Evolutionary conservation across 2,329 filamentous ascomycete species (phyloP), one percentile per base, ranked within the genome.

Genomic region (Lecanoromycetidae sp.): DNA sequence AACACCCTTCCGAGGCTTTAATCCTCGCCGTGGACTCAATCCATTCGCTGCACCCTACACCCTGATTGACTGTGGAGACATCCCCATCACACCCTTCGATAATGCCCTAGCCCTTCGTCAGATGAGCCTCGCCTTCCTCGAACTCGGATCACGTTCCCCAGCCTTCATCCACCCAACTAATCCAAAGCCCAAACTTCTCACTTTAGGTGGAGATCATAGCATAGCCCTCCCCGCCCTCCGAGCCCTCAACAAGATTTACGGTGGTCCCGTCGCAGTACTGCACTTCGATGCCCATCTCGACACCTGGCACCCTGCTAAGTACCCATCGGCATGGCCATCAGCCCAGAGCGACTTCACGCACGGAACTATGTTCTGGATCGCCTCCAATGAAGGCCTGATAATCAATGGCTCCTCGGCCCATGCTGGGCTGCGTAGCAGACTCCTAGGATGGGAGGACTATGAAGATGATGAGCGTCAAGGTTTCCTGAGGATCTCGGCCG

Each of bases 61-160:
- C 32, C 77, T 94, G 50, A 70, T 90, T 42, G 88, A 95, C 69
- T 95, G 88, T 63, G 88, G 88, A 38, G 88, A 94, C 61, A 87
- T 94, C 47, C 87, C 88, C 23, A 72, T 93, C 55, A 85, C 82
- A 0, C 87, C 87, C 0, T 82, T 93, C 56, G 87, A 94, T 67
- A 94, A 94, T 61, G 77, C 71, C 1, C 70, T 94, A 13, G 88
- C 88, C 0, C 69, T 88, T 45, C 70, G 73, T 36, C 88, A 94
- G 65, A 94, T 94, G 87, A 84, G 77, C 26, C 77, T 82, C 58
- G 87, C 84, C 0, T 87, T 85, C 61, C 68, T 72, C 5, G 82
- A 88, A 63, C 77, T 94, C 2, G 71, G 73, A 2, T 66, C 67
- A 9, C 67, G 71, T 33, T 58, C 53, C 56, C 54, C 62, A 59